Evolutionary conservation across 352 stramenopile genomes (phyloP).

Genomic region (Phytophthora pinifolia): DNA sequence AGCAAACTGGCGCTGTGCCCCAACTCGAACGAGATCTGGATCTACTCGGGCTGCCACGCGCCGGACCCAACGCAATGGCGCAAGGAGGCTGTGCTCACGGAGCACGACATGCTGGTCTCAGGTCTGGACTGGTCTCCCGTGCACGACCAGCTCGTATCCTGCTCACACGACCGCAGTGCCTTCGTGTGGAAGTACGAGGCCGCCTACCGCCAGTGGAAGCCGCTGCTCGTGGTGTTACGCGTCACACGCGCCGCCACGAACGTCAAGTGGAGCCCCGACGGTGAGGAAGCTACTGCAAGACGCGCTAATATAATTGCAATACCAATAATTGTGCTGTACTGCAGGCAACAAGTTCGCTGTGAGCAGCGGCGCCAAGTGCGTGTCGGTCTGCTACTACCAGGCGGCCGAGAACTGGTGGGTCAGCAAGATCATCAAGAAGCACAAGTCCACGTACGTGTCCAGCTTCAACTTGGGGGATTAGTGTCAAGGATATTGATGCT

Average conservation of each 20-base stretch:
- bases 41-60: constrained; percentile 86
- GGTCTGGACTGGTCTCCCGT: constrained; percentile 93
- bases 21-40: constrained; percentile 93
- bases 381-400: constrained; percentile 94
- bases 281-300: constrained; percentile 20
- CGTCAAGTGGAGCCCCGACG: constrained; percentile 94
- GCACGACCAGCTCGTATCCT: constrained; percentile 94
- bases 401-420: constrained; percentile 94
- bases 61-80: constrained; percentile 80
- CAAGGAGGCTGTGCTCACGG: constrained; percentile 82
- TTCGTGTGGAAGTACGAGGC: constrained; percentile 94
- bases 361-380: constrained; percentile 90
- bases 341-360: constrained; percentile 93
- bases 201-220: constrained; percentile 90
- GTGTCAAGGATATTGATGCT: background rate
- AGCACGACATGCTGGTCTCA: constrained; percentile 94
- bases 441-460: constrained; percentile 92
- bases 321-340: constrained; percentile 7
- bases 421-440: constrained; percentile 96
- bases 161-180: constrained; percentile 93
- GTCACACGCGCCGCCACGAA: constrained; percentile 91
- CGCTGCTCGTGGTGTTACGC: constrained; percentile 89
- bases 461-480: constrained; percentile 12
- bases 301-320: background rate
- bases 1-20: constrained; percentile 90